Evolutionary conservation across 1,284 basidiomycete species (phyloP), one percentile per base, ranked within the genome.

Genomic region (Phellinidium pouzarii): DNA sequence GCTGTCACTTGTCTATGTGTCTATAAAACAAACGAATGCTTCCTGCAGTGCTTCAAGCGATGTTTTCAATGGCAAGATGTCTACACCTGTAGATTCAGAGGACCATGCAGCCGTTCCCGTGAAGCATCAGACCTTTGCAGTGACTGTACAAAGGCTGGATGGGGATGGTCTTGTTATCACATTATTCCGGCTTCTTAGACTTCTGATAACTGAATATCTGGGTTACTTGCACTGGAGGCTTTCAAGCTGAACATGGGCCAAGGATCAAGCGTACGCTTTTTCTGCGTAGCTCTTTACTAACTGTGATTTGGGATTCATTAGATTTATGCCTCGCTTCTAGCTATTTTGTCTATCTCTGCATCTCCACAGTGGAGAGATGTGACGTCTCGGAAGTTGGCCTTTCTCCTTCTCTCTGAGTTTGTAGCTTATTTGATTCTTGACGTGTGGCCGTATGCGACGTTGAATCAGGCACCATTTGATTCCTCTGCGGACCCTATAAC

Each of bases 391-490:
- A 69, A 71, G 48, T 58, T 68, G 9, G 50, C 58, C 2, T 41
- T 64, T 3, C 60, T 77, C 5, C 61, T 78, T 17, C 52, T 74
- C 41, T 44, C 70, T 47, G 69, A 68, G 0, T 75, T 71, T 59
- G 60, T 50, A 2, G 65, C 79, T 0, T 80, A 73, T 60, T 64
- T 66, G 8, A 78, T 77, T 58, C 71, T 78, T 42, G 76, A 82
- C 59, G 58, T 80, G 20, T 75, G 69, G 63, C 79, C 79, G 1
- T 59, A 77, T 5, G 60, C 71, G 22, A 77, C 76, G 0, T 73
- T 64, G 58, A 63, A 67, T 34, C 63, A 72, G 6, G 45, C 43
- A 3, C 73, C 77, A 0, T 59, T 66, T 1, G 78, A 82, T 57
- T 56, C 61, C n/a, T 50, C 61, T 2, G 68, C 71, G 38, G 69